Evolutionary conservation across 257 asterid genomes (phyloP).

Genomic region (Misopates orontium): DNA sequence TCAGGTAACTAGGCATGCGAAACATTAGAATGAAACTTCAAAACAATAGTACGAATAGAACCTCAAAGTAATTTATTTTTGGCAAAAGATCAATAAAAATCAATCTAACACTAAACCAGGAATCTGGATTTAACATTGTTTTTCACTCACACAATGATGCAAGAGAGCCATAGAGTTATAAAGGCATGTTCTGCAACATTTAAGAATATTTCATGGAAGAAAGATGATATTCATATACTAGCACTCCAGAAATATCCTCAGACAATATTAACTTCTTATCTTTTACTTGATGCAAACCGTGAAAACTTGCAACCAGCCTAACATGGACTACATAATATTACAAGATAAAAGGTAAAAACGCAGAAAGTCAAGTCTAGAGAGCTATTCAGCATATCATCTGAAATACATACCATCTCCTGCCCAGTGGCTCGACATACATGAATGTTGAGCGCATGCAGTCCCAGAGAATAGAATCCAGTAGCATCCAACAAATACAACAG

Average conservation of each 20-base stretch:
- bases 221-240: slow-evolving; percentile 19
- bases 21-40: slow-evolving; percentile 14
- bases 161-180: background rate
- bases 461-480: slow-evolving; percentile 86
- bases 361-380: slow-evolving; percentile 21
- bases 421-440: slow-evolving; percentile 99
- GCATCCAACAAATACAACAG: slow-evolving; percentile 92
- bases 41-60: background rate
- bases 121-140: background rate
- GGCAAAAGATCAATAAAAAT: slow-evolving; percentile 6
- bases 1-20: slow-evolving; percentile 17
- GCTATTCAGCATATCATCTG: slow-evolving; percentile 21
- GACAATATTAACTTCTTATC: slow-evolving; percentile 9
- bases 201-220: slow-evolving; percentile 14
- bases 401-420: slow-evolving; percentile 78
- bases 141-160: slow-evolving; percentile 3
- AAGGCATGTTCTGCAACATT: background rate
- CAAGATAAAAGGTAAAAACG: background rate
- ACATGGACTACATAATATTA: slow-evolving; percentile 14
- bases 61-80: slow-evolving; percentile 10
- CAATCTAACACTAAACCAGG: slow-evolving; percentile 6
- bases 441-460: slow-evolving; percentile 87
- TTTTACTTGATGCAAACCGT: background rate
- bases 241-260: slow-evolving; percentile 1
- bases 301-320: background rate